phyloP scores from a whole-genome alignment of 1,139 yeast species.

The Blastobotrys malaysiensis region DNA sequence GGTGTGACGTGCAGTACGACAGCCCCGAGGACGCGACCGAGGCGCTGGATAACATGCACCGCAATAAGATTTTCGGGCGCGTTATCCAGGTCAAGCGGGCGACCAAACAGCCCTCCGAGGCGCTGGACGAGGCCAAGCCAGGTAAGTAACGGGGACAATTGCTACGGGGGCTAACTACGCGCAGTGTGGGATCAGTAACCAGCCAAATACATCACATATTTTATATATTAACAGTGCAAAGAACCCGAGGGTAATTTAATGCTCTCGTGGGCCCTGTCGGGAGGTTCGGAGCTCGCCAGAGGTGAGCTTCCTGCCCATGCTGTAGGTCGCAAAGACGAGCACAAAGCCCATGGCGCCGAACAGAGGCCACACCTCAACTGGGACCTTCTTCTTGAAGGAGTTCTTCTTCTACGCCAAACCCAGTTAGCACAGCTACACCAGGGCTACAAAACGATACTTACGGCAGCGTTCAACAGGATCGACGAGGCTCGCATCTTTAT shows the following conservation, averaged over 20 bases:
- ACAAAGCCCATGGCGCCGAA: constrained; percentile 31
- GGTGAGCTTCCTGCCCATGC: constrained; percentile 24
- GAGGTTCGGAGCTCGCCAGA: constrained; percentile 26
- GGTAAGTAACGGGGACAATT: constrained; percentile 10
- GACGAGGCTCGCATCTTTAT: constrained; percentile 24
- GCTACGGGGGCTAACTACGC: background rate
- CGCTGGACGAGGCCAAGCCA: constrained; percentile 15
- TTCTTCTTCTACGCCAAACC: constrained; percentile 5
- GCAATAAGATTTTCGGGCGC: constrained; percentile 28
- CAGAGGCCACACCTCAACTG: constrained; percentile 30
- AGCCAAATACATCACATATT: background rate
- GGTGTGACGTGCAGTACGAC: constrained; percentile 31
- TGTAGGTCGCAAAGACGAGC: constrained; percentile 24
- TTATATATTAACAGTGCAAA: background rate
- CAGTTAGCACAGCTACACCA: constrained; percentile 2
- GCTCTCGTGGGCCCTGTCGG: constrained; percentile 21
- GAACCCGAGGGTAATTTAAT: constrained; percentile 1
- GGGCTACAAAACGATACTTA: constrained; percentile 16
- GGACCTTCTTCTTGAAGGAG: constrained; percentile 16
- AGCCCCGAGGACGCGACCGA: constrained; percentile 31
- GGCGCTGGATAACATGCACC: constrained; percentile 36
- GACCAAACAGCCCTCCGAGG: constrained; percentile 11
- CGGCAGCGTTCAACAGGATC: constrained; percentile 26
- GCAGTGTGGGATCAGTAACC: background rate
- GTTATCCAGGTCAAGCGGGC: constrained; percentile 27